These are phyloP conservation scores for Chlorophyllum brunneum DNA, from an alignment of 768 basidiomycete genomes.

Conservation along the genomic window DNA sequence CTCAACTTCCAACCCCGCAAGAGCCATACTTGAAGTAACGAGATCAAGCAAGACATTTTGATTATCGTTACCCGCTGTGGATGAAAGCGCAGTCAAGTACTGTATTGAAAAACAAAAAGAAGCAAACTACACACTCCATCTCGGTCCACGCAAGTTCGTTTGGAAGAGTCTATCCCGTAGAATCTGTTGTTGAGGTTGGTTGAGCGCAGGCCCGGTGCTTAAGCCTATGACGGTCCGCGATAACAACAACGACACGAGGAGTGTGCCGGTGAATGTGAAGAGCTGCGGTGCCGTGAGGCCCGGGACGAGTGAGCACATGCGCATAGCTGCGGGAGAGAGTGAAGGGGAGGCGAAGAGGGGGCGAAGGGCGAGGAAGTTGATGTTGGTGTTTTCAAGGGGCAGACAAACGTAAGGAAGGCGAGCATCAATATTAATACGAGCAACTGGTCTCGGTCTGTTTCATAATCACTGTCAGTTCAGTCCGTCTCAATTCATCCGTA, in stretches of 20 bases:
- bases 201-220: constrained; percentile 8
- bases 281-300: background rate
- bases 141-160: constrained; percentile 27
- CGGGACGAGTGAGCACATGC: background rate
- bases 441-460: background rate
- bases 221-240: background rate
- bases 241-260: background rate
- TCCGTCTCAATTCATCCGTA: background rate
- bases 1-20: constrained; percentile 23
- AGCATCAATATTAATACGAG: background rate
- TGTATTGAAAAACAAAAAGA: too few species aligned
- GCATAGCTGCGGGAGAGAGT: background rate
- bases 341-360: background rate
- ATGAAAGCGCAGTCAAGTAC: background rate
- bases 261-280: background rate
- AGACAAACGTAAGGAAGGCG: background rate
- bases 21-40: constrained; percentile 21
- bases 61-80: constrained; percentile 30
- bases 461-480: background rate
- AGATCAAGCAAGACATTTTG: constrained; percentile 24
- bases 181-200: constrained; percentile 20
- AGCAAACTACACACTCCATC: constrained; percentile 23
- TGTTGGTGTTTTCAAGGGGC: background rate
- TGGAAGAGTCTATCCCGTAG: constrained; percentile 26
- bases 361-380: background rate